Evolutionary conservation across 2,329 filamentous ascomycete genomes (phyloP), one percentile per base, ranked within the genome.

Genomic region (Aspergillus sp.): DNA sequence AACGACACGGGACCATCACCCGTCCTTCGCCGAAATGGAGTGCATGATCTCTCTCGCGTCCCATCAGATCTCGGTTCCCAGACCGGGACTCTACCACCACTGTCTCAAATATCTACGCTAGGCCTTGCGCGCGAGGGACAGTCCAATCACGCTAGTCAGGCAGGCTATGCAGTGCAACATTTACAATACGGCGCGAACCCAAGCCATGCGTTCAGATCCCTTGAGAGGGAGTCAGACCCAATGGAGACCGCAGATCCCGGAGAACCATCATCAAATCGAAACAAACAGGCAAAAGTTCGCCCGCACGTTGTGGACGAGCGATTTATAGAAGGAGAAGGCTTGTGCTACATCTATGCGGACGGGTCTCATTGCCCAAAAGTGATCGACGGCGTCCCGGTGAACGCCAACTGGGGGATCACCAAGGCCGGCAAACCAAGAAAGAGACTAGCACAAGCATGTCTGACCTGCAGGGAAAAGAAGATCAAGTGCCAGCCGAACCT

Each of bases 401-500:
- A 95, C 67, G 89, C 91, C 1, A 89, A 90, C 60, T 96, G 92
- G 92, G 91, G 92, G 14, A 85, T 95, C 9, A 96, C 92, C 33
- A 96, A 96, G 73, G 91, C 92, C 2, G 92, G 92, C 13, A 96
- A 95, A 75, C 91, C 92, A 45, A 84, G 92, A 60, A 96, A 96
- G 75, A 82, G 92, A 51, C 79, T 96, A 51, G 91, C 92, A 20
- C 91, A 95, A 68, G 90, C 90, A n/a, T 96, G 92, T 67, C 81
- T 95, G 53, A 94, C 90, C 11, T 96, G 92, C 69, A 84, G 92
- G 47, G 91, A 96, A 74, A 96, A 96, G 83, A 96, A 96, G 79
- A 95, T 96, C 75, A 96, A 95, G 72, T 96, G 92, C 66, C 90
- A 96, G 59, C 92, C 91, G 1, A 90, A 92, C 62, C 87, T 84